A percentile compares a stretch with the other conserved stretches of the same genome.
These are phyloP conservation scores for Exserohilum turcica DNA, from an alignment of 2,329 filamentous ascomycete genomes.

Conservation along the genomic window DNA sequence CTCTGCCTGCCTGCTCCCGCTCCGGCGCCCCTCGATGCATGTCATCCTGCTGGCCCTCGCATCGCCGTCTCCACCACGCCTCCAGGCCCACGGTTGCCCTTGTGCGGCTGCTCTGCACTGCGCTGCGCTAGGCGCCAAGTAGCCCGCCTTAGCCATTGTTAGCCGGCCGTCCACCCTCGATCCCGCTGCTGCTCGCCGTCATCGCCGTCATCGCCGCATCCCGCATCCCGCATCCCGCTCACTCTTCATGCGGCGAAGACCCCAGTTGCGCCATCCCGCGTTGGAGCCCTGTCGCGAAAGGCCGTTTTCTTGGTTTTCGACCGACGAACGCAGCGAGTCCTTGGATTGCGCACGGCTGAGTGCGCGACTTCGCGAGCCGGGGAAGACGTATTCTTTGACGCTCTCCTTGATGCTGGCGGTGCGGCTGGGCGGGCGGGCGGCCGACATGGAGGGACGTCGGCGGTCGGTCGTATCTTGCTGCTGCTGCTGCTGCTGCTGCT, in stretches of 20 bases:
- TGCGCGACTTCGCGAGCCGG: constrained; percentile 34
- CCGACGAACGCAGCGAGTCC: constrained; percentile 35
- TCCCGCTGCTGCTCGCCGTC: neutral
- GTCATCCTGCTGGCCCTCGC: too few species aligned
- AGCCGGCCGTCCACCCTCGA: constrained; percentile 10
- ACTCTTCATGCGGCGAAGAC: constrained; percentile 42
- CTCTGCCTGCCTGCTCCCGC: too few species aligned
- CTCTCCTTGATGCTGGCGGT: constrained; percentile 46
- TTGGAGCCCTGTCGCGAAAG: constrained; percentile 33
- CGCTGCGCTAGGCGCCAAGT: constrained; percentile 7
- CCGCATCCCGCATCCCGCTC: too few species aligned
- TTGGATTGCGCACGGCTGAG: constrained; percentile 44
- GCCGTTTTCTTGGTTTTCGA: constrained; percentile 18
- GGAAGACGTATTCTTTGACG: constrained; percentile 52
- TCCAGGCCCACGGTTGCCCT: too few species aligned
- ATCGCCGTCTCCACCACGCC: too few species aligned
- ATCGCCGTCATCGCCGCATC: constrained; percentile 1
- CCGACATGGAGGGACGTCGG: constrained; percentile 25
- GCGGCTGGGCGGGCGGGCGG: constrained; percentile 41
- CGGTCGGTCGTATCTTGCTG: constrained; percentile 28
- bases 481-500: constrained; percentile 44
- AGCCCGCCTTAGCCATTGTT: constrained; percentile 12
- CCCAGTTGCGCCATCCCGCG: constrained; percentile 49
- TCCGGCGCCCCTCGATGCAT: too few species aligned
- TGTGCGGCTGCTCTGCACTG: too few species aligned